Conservation (phyloP, 345 rosid genomes). For the Populus pruinosa region DNA sequence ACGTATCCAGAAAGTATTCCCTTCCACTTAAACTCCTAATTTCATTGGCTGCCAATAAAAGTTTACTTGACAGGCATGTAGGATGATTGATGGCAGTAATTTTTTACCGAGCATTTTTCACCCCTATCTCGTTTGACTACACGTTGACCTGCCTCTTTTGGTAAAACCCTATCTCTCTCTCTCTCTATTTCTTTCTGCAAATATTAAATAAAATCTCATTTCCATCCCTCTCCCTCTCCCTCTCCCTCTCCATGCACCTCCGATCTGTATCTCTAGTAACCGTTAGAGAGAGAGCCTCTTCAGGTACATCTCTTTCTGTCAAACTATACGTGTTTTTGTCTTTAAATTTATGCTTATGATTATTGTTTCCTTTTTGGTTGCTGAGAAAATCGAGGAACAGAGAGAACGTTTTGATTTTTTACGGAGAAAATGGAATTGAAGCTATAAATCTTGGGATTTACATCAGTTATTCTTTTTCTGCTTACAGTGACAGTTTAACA, state of each 20-base stretch:
- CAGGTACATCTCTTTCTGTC: constrained; percentile 14
- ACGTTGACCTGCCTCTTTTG: not conserved
- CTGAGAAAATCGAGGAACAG: not conserved
- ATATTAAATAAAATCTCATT: not conserved
- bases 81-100: too few species aligned
- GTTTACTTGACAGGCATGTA: not conserved
- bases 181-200: not conserved
- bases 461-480: not conserved
- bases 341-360: not conserved
- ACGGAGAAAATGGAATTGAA: not conserved
- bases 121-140: not conserved
- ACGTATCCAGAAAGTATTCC: not conserved
- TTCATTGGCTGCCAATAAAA: not conserved
- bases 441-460: constrained; percentile 3
- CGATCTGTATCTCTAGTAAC: constrained; percentile 28
- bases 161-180: constrained; percentile 11
- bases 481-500: not conserved
- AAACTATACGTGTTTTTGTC: not conserved
- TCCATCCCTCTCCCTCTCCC: not conserved
- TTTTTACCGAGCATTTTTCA: not conserved
- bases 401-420: not conserved
- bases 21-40: not conserved
- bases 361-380: not conserved
- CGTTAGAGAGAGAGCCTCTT: constrained; percentile 21
- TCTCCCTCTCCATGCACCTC: constrained; percentile 9